phyloP scores from a whole-genome alignment of 148 eudicot species.

The Polygonum maritimum region DNA sequence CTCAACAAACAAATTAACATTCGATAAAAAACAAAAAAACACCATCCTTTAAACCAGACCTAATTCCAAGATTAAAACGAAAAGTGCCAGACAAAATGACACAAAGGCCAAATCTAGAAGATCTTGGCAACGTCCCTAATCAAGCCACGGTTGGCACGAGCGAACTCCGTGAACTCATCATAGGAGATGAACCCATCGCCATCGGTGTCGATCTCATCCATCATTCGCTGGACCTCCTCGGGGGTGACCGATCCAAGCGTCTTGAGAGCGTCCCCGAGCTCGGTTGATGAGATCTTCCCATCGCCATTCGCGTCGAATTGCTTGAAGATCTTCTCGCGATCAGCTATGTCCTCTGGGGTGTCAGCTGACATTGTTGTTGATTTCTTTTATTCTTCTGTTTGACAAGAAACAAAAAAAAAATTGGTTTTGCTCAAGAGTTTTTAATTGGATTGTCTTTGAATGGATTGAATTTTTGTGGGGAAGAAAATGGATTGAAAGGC shows the following conservation, averaged over 20 bases:
- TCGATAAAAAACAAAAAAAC: neutral
- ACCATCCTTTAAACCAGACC: neutral
- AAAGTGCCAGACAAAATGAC: neutral
- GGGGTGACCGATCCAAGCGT: conserved; percentile 48
- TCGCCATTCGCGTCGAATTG: conserved; percentile 72
- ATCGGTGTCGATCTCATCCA: conserved; percentile 77
- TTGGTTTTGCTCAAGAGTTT: neutral
- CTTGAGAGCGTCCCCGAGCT: conserved; percentile 79
- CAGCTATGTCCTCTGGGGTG: conserved; percentile 49
- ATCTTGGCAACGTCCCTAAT: conserved; percentile 80
- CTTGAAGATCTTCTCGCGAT: conserved; percentile 73
- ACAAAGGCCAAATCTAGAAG: conserved; percentile 29
- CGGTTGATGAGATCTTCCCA: conserved; percentile 62
- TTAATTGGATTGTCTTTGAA: neutral
- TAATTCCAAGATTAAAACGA: neutral
- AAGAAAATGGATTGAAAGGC: neutral
- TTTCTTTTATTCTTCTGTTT: neutral
- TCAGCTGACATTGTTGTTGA: conserved; percentile 38
- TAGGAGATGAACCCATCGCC: conserved; percentile 68
- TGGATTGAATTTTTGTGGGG: neutral
- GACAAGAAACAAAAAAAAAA: neutral
- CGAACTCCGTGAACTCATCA: conserved; percentile 58
- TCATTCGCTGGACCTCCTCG: conserved; percentile 52
- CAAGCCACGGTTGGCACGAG: conserved; percentile 60
- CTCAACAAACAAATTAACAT: neutral